Conservation (phyloP, 345 rosid genomes). For the Populus ilicifolia region DNA sequence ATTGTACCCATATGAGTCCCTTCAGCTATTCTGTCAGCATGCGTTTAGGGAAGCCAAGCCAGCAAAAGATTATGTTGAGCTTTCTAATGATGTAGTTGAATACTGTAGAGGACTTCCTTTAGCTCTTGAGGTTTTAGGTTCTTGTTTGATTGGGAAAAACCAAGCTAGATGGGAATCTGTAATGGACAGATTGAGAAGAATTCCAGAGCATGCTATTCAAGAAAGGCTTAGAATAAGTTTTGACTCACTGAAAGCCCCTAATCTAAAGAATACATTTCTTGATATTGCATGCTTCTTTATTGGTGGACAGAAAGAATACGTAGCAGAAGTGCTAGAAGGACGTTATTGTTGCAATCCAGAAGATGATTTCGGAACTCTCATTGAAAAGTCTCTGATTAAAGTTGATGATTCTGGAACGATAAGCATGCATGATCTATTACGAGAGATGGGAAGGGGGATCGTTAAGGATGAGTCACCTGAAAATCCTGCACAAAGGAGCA, state of each 20-base stretch:
- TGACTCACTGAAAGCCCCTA: too few relatives aligned
- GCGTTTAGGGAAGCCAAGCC: conserved; percentile 5
- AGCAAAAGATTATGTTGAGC: not conserved
- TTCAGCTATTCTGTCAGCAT: conserved; percentile 6
- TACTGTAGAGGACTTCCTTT: conserved; percentile 3
- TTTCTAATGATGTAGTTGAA: not conserved
- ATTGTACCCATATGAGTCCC: not conserved
- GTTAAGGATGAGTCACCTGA: too few relatives aligned
- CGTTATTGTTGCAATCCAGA: too few relatives aligned
- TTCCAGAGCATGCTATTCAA: too few relatives aligned
- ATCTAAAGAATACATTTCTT: not conserved
- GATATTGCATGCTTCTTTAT: not conserved
- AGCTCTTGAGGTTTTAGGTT: conserved; percentile 10
- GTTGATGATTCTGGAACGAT: too few relatives aligned
- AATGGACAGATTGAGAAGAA: not conserved
- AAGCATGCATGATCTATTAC: too few relatives aligned
- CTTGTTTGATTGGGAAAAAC: not conserved
- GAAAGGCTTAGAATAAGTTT: too few relatives aligned
- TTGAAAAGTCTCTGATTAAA: too few relatives aligned
- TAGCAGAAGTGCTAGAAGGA: not conserved
- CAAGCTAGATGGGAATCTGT: not conserved
- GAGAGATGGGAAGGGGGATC: too few relatives aligned
- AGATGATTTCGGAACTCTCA: too few relatives aligned
- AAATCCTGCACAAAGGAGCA: too few relatives aligned
- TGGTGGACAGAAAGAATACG: not conserved